Percentiles rank a stretch among this genome's conserved stretches.
Evolutionary conservation across 2,329 filamentous ascomycete species (phyloP).

Genomic region (Truncatella angustata): DNA sequence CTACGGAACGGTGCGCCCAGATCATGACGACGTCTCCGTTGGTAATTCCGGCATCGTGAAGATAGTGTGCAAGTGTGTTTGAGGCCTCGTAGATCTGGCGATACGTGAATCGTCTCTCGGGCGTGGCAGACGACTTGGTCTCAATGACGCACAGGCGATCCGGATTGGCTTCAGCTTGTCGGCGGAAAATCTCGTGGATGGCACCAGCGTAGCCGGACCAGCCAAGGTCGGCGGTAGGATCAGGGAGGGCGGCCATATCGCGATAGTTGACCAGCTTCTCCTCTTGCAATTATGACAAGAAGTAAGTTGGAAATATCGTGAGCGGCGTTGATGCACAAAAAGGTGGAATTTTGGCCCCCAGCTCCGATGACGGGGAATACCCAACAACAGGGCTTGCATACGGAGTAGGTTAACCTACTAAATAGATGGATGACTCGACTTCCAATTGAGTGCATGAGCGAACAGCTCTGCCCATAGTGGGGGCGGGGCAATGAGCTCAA

Average conservation of each 20-base stretch:
- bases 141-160: slow-evolving; percentile 53
- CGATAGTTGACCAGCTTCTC: neutral
- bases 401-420: too few species aligned
- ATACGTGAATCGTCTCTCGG: slow-evolving; percentile 74
- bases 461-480: neutral
- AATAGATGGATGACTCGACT: too few species aligned
- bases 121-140: slow-evolving; percentile 42
- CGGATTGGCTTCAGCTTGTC: slow-evolving; percentile 67
- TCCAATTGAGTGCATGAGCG: neutral
- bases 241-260: slow-evolving; percentile 43
- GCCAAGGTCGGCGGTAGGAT: slow-evolving; percentile 65
- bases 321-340: neutral
- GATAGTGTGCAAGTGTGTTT: slow-evolving; percentile 76
- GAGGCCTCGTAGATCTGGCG: slow-evolving; percentile 82
- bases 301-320: slow-evolving; percentile 12
- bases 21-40: slow-evolving; percentile 92
- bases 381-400: too few species aligned
- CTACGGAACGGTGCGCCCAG: slow-evolving; percentile 78
- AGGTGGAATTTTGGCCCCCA: neutral
- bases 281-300: slow-evolving; percentile 15
- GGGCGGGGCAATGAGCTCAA: slow-evolving; percentile 5
- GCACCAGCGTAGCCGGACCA: slow-evolving; percentile 65
- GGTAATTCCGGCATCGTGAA: slow-evolving; percentile 69
- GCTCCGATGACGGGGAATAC: neutral
- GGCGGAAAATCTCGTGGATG: slow-evolving; percentile 69